These are phyloP conservation scores for Euphrasia confusa DNA, from an alignment of 257 asterid genomes.

Conservation along the genomic window DNA sequence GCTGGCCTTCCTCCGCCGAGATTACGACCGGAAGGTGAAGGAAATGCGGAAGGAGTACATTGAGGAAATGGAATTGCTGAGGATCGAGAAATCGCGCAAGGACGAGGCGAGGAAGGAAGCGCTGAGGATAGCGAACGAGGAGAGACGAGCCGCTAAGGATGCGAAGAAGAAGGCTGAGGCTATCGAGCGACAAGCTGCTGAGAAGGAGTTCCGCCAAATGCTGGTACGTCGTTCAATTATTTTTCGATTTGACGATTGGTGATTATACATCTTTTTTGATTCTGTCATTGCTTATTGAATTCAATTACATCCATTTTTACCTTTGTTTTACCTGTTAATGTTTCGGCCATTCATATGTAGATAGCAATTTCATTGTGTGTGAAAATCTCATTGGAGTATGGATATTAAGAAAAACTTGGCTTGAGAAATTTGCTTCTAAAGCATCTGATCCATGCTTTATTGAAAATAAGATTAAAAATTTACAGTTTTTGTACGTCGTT, in stretches of 20 bases:
- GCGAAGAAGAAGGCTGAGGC: conserved; percentile 21
- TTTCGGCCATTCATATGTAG: background rate
- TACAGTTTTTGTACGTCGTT: no score
- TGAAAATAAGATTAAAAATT: no score
- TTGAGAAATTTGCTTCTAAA: no score
- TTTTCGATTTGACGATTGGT: background rate
- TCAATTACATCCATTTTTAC: no score
- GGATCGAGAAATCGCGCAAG: conserved; percentile 11
- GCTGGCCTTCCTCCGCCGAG: conserved; percentile 19
- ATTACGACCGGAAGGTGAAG: conserved; percentile 13
- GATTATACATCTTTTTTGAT: background rate
- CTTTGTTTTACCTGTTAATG: background rate
- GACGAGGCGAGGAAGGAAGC: conserved; percentile 20
- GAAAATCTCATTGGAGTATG: background rate
- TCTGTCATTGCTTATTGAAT: no score
- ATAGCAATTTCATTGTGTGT: background rate
- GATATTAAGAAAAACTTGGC: no score
- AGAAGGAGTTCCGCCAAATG: conserved; percentile 12
- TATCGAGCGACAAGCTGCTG: conserved; percentile 15
- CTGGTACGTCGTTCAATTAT: background rate
- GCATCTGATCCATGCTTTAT: no score
- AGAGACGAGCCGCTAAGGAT: conserved; percentile 13
- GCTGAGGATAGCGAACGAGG: conserved; percentile 13
- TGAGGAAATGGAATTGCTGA: conserved; percentile 11
- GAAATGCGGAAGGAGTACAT: conserved; percentile 12